Base-by-base conservation (phyloP, 2,329 filamentous ascomycete genomes). In the Trichoderma polysporum region DNA sequence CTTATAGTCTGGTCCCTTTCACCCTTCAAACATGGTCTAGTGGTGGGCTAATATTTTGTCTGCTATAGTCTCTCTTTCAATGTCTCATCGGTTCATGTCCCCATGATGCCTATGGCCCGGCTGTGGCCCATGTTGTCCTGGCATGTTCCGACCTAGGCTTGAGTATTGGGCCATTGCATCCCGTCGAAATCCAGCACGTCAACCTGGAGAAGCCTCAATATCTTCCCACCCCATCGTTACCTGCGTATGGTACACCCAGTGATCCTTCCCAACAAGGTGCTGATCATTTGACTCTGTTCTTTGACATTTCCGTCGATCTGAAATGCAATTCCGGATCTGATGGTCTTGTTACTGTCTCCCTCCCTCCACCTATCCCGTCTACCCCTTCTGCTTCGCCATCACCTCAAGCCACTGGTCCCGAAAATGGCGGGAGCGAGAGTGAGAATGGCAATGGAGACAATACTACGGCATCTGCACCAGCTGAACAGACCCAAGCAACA, bases 321-420 rank as follows among this genome's bases (percentile, higher is more conserved):
- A 71, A 73, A 6, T 78, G 74, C 57, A 71, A 72, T 33, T 71
- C 75, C 60, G 76, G 76, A 1, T 63, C 72, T n/a, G 73, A 78
- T 54, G 77, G 76, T 17, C 69, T 77, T 25, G 68, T 79, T 3
- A 78, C 61, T 8, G 50, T 56, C 4, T 56, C 61, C n/a, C 61
- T 64, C 15, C 61, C 61, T 35, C 50, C 35, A 4, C 33, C 10
- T 49, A 27, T 19, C 29, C 41, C 45, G 13, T 50, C 45, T 29
- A 17, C 31, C 10, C 6, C 58, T 50, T 27, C 35, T 29, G 13
- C 52, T 27, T 19, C 66, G 12, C 27, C 56, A 54, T n/a, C 60
- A 27, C 2, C 49, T 7, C 37, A 39, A n/a, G 29, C 19, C 3
- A 39, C 58, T 17, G 59, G n/a, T 25, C 25, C 47, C 3, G 35